Evolutionary conservation across 768 basidiomycete genomes (phyloP), one percentile per base, ranked within the genome.

Genomic region (Mycena galericulata): DNA sequence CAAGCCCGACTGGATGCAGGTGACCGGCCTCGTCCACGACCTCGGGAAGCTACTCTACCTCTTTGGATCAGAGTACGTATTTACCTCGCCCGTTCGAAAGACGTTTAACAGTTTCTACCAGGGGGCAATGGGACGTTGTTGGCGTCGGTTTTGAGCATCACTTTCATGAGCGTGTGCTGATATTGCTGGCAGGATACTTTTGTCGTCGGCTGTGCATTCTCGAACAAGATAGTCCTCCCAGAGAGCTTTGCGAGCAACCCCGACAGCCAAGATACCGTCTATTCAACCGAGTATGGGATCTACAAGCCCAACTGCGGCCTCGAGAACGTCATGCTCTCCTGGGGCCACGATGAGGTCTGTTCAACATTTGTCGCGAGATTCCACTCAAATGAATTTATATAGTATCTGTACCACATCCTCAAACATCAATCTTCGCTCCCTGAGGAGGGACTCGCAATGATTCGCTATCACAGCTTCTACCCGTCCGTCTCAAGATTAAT

Each of bases 401-500:
- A 94, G 93, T 96, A 96, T 76, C 84, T 96, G 8, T 95, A 95
- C 79, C 82, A 92, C 70, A 90, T 97, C 70, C 81, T 94, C 68
- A 95, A 94, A n/a, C n/a, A n/a, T n/a, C n/a, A n/a, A n/a, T n/a
- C n/a, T n/a, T n/a, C n/a, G n/a, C n/a, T n/a, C n/a, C n/a, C n/a
- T n/a, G n/a, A n/a, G n/a, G n/a, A n/a, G n/a, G n/a, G n/a, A n/a
- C n/a, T n/a, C n/a, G n/a, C n/a, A 79, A 97, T 97, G 95, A 95
- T 97, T 75, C 89, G 96, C 34, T 97, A 94, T 77, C 96, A 97
- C 81, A 94, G 92, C 74, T 97, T 97, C 85, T 97, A 97, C 81
- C n/a, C n/a, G n/a, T n/a, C 95, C 96, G 79, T 89, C n/a, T n/a
- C n/a, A n/a, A n/a, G n/a, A n/a, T n/a, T n/a, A 6, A 9, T 6